Conservation (phyloP, 768 basidiomycete genomes). For the Trametes sanguinea region DNA sequence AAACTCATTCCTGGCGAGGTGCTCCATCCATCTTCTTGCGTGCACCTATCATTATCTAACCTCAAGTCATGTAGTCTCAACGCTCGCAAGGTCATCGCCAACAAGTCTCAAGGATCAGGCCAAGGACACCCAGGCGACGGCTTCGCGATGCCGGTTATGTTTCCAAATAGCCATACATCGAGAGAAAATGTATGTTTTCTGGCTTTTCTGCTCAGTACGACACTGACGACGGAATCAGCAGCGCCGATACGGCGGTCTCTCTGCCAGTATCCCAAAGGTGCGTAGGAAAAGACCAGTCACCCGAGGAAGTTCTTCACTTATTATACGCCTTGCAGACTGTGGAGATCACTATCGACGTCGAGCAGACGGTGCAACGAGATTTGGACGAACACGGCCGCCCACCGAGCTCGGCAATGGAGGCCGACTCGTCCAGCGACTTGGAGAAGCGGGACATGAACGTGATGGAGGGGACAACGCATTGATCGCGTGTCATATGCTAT, state of each 20-base stretch:
- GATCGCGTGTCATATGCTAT: not conserved
- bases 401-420: not conserved
- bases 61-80: constrained; percentile 8
- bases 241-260: not conserved
- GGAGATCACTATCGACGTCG: constrained; percentile 19
- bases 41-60: no score
- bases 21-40: not conserved
- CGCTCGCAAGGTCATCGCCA: constrained; percentile 16
- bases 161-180: constrained; percentile 2
- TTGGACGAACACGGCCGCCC: not conserved
- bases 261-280: not conserved
- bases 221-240: not conserved
- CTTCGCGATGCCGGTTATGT: constrained; percentile 11
- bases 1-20: constrained; percentile 32
- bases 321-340: not conserved
- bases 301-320: not conserved
- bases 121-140: not conserved
- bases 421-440: not conserved
- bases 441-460: not conserved
- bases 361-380: constrained; percentile 16
- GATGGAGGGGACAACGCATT: not conserved
- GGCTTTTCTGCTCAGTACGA: no score
- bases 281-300: not conserved
- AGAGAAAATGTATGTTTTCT: constrained; percentile 4
- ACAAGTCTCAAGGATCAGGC: constrained; percentile 11